Conservation (phyloP, 2,329 filamentous ascomycete genomes). For the Neodidymelliopsis sp. region DNA sequence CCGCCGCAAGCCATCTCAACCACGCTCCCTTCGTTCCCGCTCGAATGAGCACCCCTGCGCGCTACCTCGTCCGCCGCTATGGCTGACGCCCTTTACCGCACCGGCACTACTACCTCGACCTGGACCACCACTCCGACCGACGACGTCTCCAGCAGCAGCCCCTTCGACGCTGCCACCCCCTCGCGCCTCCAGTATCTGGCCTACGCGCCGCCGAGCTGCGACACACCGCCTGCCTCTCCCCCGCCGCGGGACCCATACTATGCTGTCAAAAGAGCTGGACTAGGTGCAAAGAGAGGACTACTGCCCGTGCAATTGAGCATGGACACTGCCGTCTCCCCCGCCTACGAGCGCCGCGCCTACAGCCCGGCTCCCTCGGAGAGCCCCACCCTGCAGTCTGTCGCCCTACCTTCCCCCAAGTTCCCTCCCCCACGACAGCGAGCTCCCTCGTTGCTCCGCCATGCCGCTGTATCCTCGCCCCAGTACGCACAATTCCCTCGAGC, state of each 20-base stretch:
- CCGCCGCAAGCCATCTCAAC: slow-evolving; percentile 18
- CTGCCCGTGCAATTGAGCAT: slow-evolving; percentile 42
- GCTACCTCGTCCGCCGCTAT: slow-evolving; percentile 30
- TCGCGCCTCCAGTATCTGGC: slow-evolving; percentile 31
- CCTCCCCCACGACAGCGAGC: slow-evolving; percentile 51
- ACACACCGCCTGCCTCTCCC: slow-evolving; percentile 47
- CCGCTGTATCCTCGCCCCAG: slow-evolving; percentile 39
- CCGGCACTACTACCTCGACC: slow-evolving; percentile 21
- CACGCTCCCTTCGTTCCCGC: slow-evolving; percentile 29
- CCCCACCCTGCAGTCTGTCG: slow-evolving; percentile 36
- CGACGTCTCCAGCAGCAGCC: slow-evolving; percentile 4
- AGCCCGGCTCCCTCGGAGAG: slow-evolving; percentile 42
- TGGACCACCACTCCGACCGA: slow-evolving; percentile 14
- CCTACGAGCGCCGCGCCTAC: slow-evolving; percentile 38
- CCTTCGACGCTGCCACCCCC: slow-evolving; percentile 20
- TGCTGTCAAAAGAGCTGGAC: slow-evolving; percentile 20
- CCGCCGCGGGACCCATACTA: slow-evolving; percentile 30
- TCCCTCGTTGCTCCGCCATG: slow-evolving; percentile 50
- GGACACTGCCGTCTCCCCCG: slow-evolving; percentile 32
- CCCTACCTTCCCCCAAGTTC: slow-evolving; percentile 52
- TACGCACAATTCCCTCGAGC: slow-evolving; percentile 30
- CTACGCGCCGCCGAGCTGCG: slow-evolving; percentile 33
- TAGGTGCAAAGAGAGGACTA: slow-evolving; percentile 9
- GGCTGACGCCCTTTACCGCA: slow-evolving; percentile 35
- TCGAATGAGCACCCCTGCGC: slow-evolving; percentile 39